Evolutionary conservation across 495 filamentous ascomycete genomes (phyloP).

Genomic region (Xylaria cubensis): DNA sequence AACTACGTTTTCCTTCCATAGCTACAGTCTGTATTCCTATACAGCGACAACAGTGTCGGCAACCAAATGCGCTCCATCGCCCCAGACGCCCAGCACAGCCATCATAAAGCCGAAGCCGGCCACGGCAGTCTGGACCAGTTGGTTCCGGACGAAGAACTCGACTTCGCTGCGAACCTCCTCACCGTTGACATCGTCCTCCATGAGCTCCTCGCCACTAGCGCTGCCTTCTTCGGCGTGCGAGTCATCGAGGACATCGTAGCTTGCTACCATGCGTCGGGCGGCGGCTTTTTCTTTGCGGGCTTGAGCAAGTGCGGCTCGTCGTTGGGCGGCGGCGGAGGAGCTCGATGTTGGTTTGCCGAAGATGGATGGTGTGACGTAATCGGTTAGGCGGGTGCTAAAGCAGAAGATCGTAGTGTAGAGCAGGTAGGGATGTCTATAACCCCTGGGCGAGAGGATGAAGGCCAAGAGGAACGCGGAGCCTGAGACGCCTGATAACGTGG

Average conservation of each 20-base stretch:
- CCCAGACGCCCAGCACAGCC: slow-evolving; percentile 86
- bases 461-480: slow-evolving; percentile 71
- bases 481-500: slow-evolving; percentile 67
- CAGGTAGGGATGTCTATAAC: slow-evolving; percentile 81
- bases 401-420: slow-evolving; percentile 75
- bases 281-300: slow-evolving; percentile 36
- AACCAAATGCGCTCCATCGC: slow-evolving; percentile 65
- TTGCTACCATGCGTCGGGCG: slow-evolving; percentile 58
- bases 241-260: slow-evolving; percentile 69
- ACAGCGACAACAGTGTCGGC: slow-evolving; percentile 23
- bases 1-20: not conserved
- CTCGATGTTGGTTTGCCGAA: slow-evolving; percentile 38
- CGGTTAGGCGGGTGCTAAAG: slow-evolving; percentile 60
- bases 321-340: slow-evolving; percentile 34
- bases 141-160: slow-evolving; percentile 66
- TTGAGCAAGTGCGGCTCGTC: slow-evolving; percentile 34
- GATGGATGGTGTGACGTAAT: slow-evolving; percentile 60
- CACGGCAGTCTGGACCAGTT: slow-evolving; percentile 65
- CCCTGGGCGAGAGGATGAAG: slow-evolving; percentile 71
- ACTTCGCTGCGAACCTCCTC: slow-evolving; percentile 78
- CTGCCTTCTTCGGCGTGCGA: slow-evolving; percentile 54
- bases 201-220: slow-evolving; percentile 51
- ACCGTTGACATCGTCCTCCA: slow-evolving; percentile 72
- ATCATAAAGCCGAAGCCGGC: slow-evolving; percentile 73
- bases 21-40: slow-evolving; percentile 4